Percentiles rank a stretch among this genome's conserved stretches.
Evolutionary conservation across 805 yeast species (phyloP).

Genomic region (Saccharomyces paradoxus): DNA sequence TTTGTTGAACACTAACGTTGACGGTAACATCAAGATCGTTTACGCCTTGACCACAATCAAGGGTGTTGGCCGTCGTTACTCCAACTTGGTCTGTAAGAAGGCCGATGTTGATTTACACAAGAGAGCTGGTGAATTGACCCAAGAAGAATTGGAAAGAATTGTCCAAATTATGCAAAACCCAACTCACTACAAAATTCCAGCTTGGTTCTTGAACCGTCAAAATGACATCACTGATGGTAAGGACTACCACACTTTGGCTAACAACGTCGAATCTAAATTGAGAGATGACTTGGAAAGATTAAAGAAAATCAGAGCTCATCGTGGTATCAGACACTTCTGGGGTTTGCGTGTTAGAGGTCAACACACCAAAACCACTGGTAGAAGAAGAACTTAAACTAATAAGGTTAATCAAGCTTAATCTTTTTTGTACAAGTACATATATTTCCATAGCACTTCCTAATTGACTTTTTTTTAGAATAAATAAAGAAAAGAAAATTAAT

Average conservation of each 20-base stretch:
- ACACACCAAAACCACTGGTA: conserved; percentile 99
- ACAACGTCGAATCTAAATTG: conserved; percentile 97
- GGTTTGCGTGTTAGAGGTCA: conserved; percentile 99
- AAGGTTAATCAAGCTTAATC: neutral
- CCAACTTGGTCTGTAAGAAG: conserved; percentile 99
- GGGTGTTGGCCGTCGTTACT: conserved; percentile 99
- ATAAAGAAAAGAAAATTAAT: neutral
- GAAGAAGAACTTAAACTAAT: conserved; percentile 50
- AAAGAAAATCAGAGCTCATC: conserved; percentile 99
- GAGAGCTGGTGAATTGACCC: conserved; percentile 99
- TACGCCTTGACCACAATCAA: conserved; percentile 99
- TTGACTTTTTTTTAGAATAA: neutral
- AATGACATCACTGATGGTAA: conserved; percentile 97
- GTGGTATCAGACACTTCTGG: conserved; percentile 99
- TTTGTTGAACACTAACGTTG: conserved; percentile 99
- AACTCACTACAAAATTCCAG: conserved; percentile 97
- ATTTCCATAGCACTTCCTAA: neutral
- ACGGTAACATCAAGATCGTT: conserved; percentile 99
- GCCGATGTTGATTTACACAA: conserved; percentile 97
- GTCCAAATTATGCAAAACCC: conserved; percentile 99
- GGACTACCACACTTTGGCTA: conserved; percentile 97
- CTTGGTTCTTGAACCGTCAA: conserved; percentile 99
- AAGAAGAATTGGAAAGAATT: conserved; percentile 99
- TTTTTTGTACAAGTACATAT: neutral
- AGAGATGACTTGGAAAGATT: conserved; percentile 99